Evolutionary conservation across 768 basidiomycete genomes (phyloP).

Genomic region (Tulasnella sp.): DNA sequence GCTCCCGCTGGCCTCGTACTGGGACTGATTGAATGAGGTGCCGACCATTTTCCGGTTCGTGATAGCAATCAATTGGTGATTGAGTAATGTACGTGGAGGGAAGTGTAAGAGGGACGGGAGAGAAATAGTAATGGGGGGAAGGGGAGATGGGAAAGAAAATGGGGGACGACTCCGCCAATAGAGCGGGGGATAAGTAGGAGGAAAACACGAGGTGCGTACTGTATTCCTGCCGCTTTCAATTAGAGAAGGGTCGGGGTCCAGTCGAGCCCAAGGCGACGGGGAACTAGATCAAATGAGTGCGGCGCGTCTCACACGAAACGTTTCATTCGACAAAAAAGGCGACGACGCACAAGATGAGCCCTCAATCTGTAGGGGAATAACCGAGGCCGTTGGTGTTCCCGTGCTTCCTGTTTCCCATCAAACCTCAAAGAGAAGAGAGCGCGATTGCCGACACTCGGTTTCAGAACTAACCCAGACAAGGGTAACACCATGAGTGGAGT

Average conservation of each 20-base stretch:
- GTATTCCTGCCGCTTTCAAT: background rate
- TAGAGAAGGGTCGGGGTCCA: background rate
- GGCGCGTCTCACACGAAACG: background rate
- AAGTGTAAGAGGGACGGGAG: background rate
- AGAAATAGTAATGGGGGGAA: constrained; percentile 1
- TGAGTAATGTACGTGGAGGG: background rate
- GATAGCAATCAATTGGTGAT: background rate
- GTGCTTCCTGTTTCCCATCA: no score
- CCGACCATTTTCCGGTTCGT: background rate
- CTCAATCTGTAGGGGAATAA: background rate
- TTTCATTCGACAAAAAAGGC: background rate
- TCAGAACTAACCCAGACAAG: background rate
- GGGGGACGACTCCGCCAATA: constrained; percentile 6
- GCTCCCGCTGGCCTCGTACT: background rate
- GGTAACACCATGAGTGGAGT: background rate
- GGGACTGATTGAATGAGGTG: constrained; percentile 1
- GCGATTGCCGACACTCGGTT: no score
- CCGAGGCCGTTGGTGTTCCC: background rate
- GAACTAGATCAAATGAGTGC: background rate
- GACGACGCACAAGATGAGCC: background rate
- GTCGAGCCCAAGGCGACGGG: background rate
- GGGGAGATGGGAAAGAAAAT: background rate
- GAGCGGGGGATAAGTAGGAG: background rate
- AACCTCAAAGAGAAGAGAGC: background rate
- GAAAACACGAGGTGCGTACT: background rate